Evolutionary conservation across 768 basidiomycete genomes (phyloP).

Genomic region (Royoungia palumana): DNA sequence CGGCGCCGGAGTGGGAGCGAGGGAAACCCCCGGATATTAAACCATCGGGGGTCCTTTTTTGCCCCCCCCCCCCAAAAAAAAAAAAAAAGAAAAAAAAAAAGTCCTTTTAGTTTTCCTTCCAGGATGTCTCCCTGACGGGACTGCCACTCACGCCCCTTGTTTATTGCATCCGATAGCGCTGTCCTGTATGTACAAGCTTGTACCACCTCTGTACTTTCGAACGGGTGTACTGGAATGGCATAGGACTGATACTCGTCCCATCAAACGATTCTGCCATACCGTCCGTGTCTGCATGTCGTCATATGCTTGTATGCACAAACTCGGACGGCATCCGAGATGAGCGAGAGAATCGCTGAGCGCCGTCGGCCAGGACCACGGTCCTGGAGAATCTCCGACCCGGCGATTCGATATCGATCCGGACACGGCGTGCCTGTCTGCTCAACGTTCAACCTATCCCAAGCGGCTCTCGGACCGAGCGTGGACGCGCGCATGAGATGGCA

Average conservation of each 20-base stretch:
- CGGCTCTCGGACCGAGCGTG: neutral
- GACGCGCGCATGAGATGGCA: neutral
- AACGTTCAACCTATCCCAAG: too few species aligned
- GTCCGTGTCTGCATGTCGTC: too few species aligned
- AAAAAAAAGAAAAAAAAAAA: too few species aligned
- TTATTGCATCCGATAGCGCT: conserved; percentile 4
- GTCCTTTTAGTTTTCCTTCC: too few species aligned
- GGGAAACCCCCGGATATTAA: too few species aligned
- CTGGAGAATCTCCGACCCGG: neutral
- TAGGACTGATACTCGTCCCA: too few species aligned
- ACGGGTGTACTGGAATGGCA: neutral
- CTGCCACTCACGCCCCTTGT: neutral
- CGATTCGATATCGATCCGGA: neutral
- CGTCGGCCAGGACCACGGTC: neutral
- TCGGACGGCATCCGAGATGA: neutral
- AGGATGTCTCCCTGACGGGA: neutral
- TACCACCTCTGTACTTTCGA: neutral
- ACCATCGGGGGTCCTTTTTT: too few species aligned
- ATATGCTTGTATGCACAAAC: neutral
- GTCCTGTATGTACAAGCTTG: neutral
- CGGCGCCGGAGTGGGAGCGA: too few species aligned
- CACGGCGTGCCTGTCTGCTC: too few species aligned
- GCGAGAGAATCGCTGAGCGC: neutral
- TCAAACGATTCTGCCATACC: too few species aligned
- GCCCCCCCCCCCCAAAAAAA: too few species aligned